These are phyloP conservation scores for Middelhovenomyces tepae DNA, from an alignment of 805 yeast species.

Conservation along the genomic window DNA sequence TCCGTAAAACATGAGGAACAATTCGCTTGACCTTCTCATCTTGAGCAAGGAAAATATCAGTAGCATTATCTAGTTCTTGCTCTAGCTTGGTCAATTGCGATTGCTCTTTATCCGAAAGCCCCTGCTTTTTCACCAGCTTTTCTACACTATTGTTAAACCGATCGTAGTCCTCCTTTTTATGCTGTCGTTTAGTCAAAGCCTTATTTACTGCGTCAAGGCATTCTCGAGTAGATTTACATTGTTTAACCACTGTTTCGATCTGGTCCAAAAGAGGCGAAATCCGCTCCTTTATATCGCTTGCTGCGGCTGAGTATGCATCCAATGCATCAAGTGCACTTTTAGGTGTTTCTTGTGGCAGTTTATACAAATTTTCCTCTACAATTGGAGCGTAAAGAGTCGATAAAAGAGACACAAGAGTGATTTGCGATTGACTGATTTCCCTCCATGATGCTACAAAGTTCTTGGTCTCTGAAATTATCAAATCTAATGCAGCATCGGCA, in stretches of 20 bases:
- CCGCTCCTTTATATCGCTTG: conserved; percentile 17
- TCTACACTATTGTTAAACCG: conserved; percentile 25
- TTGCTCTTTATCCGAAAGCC: conserved; percentile 24
- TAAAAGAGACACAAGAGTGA: neutral
- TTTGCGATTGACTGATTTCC: conserved; percentile 15
- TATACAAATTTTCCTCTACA: conserved; percentile 21
- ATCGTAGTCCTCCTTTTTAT: conserved; percentile 31
- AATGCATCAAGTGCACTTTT: conserved; percentile 20
- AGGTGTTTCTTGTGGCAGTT: conserved; percentile 25
- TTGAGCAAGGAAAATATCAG: conserved; percentile 23
- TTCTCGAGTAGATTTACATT: conserved; percentile 18
- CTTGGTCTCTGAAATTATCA: conserved; percentile 19
- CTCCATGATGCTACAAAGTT: conserved; percentile 20
- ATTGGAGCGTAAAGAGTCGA: conserved; percentile 19
- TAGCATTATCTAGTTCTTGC: conserved; percentile 23
- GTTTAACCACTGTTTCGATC: conserved; percentile 15
- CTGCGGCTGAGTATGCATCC: conserved; percentile 18
- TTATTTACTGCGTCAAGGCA: conserved; percentile 24
- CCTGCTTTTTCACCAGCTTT: conserved; percentile 21
- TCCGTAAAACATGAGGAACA: conserved; percentile 22
- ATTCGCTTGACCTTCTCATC: conserved; percentile 23
- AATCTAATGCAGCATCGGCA: conserved; percentile 25
- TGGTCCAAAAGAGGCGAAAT: conserved; percentile 20
- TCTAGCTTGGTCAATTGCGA: conserved; percentile 19
- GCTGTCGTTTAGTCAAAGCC: conserved; percentile 28